Base-by-base conservation (phyloP, 106 monocot species). In the Apostasia shenzhenica region DNA sequence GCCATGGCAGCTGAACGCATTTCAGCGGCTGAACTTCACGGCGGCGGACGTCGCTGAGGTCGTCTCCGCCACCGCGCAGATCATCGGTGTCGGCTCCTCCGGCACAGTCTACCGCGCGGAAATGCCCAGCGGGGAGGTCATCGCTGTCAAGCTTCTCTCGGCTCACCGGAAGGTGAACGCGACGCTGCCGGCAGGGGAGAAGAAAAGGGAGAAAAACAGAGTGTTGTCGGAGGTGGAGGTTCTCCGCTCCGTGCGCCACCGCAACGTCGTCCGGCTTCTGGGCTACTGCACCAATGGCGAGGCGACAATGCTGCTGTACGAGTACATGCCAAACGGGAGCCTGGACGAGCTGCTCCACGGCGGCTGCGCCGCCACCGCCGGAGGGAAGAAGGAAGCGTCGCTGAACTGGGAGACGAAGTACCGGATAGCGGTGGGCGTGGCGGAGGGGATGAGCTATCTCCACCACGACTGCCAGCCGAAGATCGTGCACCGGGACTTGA, bases 271-370 rank as follows among this genome's bases (percentile, higher is more conserved):
- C 42, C 75, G 86, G 14, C 77, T 95, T 0, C 76, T 95, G 0
- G 95, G 95, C 2, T 89, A 67, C 78, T 91, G 88, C 80, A 84
- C 67, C 74, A 82, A 92, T 73, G 46, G 73, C 14, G 95, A 92
- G 45, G 72, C 83, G 7, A 88, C 86, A 14, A 67, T 95, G 67
- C 63, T 94, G 13, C 77, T 94, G 39, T 95, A 95, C 66, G 91
- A 95, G 75, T 91, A 91, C 90, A 86, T 95, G 95, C 88, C 91
- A 5, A 86, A 91, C 55, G 95, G 95, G 0, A 91, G 86, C 74
- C 79, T 95, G 8, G 91, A 95, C 2, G 86, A 95, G 45, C 70
- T 95, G 2, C 83, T 95, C 14, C 85, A 88, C 59, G 49, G 57
- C 41, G 14, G 54, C n/a, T 42, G n/a, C 10, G 58, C 48, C 5